Conservation (phyloP, 2,329 filamentous ascomycete genomes). For the Plectosphaerella plurivora region DNA sequence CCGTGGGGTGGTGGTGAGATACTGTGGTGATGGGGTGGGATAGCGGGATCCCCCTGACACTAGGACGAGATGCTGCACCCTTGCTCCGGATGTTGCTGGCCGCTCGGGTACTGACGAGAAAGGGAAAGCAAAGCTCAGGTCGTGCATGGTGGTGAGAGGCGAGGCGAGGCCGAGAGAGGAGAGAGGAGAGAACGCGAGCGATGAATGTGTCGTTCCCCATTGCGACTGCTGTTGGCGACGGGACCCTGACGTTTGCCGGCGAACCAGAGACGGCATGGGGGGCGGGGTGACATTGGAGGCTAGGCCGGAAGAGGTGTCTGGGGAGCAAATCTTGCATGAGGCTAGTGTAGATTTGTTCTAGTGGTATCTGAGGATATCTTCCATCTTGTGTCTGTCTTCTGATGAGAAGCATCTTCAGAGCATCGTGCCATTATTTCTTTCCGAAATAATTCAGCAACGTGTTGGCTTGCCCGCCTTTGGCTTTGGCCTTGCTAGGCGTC, state of each 20-base stretch:
- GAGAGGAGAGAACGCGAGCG: neutral
- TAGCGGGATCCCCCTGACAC: neutral
- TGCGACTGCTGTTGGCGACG: conserved; percentile 1
- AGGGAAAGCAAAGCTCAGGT: conserved; percentile 7
- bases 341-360: neutral
- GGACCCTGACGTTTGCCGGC: neutral
- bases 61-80: too few species aligned
- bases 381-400: too few species aligned
- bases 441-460: conserved; percentile 52
- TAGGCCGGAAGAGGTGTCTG: conserved; percentile 25
- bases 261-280: neutral
- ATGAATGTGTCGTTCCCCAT: conserved; percentile 1
- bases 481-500: conserved; percentile 17
- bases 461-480: conserved; percentile 41
- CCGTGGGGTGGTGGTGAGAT: conserved; percentile 2
- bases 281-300: conserved; percentile 5
- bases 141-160: conserved; percentile 7
- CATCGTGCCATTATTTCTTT: conserved; percentile 22
- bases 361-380: too few species aligned
- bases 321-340: conserved; percentile 16
- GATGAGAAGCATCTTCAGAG: too few species aligned
- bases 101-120: conserved; percentile 3
- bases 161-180: neutral
- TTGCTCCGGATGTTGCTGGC: too few species aligned
- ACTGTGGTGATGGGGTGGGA: neutral